A percentile compares a stretch with the other conserved stretches of the same genome.
These are phyloP conservation scores for Populus trichocarpa DNA, from an alignment of 441 rosid species.

Conservation along the genomic window DNA sequence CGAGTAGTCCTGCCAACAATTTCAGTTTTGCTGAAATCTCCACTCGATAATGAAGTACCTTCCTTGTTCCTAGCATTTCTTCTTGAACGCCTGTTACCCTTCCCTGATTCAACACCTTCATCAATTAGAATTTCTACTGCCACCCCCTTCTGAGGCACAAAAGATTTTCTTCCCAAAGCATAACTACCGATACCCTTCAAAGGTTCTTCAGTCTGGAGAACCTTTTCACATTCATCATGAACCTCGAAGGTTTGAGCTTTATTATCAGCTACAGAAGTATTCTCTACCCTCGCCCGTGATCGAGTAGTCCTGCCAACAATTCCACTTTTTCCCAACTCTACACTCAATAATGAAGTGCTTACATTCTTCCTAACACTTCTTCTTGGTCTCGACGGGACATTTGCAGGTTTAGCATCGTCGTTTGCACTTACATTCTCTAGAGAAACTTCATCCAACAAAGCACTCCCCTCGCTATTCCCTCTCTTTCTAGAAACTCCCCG, in stretches of 20 bases:
- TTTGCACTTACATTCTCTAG: neutral
- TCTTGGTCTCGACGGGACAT: neutral
- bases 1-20: conserved; percentile 18
- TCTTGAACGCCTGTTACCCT: neutral
- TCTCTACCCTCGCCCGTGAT: neutral
- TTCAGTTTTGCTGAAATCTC: neutral
- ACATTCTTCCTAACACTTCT: neutral
- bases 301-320: neutral
- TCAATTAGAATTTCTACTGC: neutral
- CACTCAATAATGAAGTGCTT: neutral
- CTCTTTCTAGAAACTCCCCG: neutral
- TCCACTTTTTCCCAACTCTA: neutral
- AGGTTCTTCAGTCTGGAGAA: neutral
- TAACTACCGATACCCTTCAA: neutral
- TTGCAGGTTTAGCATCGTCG: neutral
- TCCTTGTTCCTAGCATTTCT: neutral
- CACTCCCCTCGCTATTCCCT: neutral
- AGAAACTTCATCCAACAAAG: neutral
- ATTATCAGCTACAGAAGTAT: neutral
- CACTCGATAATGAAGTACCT: neutral
- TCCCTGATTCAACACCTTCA: neutral
- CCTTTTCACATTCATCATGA: neutral
- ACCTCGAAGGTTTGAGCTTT: neutral
- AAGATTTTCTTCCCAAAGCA: neutral
- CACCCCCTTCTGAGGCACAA: neutral